phyloP scores from a whole-genome alignment of 805 yeast species.

The Wickerhamomyces chambardii region DNA sequence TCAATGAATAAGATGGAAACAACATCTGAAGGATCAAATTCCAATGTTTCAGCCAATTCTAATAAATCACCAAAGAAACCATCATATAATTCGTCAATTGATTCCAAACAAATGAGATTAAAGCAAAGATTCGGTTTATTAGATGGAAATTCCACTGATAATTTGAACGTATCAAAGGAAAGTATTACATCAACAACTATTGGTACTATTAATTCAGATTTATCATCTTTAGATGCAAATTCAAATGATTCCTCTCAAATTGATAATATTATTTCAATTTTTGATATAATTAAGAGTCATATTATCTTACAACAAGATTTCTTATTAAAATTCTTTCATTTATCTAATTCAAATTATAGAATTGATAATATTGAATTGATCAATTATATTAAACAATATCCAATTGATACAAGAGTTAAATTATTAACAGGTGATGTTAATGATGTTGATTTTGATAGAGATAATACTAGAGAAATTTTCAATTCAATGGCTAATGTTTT shows the following conservation, averaged over 20 bases:
- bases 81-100: no score
- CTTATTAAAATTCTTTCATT: conserved; percentile 31
- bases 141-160: conserved; percentile 2
- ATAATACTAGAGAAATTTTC: conserved; percentile 36
- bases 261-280: conserved; percentile 3
- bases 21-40: conserved; percentile 1
- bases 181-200: no score
- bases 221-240: not conserved
- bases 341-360: conserved; percentile 16
- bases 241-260: not conserved
- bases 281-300: conserved; percentile 26
- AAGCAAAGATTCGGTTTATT: conserved; percentile 13
- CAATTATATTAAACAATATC: conserved; percentile 19
- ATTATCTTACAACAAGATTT: conserved; percentile 30
- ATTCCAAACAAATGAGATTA: conserved; percentile 6
- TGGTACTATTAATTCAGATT: not conserved
- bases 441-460: conserved; percentile 35
- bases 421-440: conserved; percentile 22
- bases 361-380: conserved; percentile 20
- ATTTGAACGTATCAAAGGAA: no score
- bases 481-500: conserved; percentile 38
- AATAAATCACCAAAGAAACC: not conserved
- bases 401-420: conserved; percentile 22
- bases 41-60: not conserved
- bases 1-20: not conserved